A percentile compares a stretch with the other conserved stretches of the same genome.
Evolutionary conservation across 106 monocot species (phyloP).

Genomic region (Gastrodia elata): DNA sequence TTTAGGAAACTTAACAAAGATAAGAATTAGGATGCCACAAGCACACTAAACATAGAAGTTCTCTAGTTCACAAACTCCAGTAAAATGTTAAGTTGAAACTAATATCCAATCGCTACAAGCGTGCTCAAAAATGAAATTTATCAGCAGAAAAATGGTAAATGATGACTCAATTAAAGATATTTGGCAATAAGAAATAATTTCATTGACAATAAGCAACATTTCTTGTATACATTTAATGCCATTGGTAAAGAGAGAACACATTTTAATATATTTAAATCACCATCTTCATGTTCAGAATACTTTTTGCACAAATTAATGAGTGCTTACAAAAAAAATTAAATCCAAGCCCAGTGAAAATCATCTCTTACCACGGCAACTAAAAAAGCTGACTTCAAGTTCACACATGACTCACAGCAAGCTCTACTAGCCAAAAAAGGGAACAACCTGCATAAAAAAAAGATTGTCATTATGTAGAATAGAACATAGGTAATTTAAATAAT

Average conservation of each 20-base stretch:
- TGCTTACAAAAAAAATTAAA: not conserved
- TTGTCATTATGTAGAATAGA: not conserved
- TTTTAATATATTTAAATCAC: not conserved
- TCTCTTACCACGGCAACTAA: slow-evolving; percentile 90
- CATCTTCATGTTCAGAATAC: not conserved
- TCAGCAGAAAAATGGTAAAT: not conserved
- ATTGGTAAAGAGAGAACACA: not conserved
- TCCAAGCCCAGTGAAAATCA: slow-evolving; percentile 7
- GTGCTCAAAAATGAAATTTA: not conserved
- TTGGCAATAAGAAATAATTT: not conserved
- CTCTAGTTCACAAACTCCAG: not conserved
- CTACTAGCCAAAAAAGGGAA: slow-evolving; percentile 91
- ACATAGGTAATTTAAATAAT: not conserved
- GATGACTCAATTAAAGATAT: not conserved
- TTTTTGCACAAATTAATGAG: not conserved
- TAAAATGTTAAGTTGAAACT: not conserved
- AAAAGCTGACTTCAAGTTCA: slow-evolving; percentile 92
- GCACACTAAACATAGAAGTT: not conserved
- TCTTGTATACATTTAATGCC: not conserved
- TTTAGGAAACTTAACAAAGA: not conserved
- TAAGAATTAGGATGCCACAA: slow-evolving; percentile 3
- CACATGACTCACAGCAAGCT: slow-evolving; percentile 97
- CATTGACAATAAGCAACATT: not conserved
- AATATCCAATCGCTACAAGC: not conserved
- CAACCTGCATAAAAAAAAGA: slow-evolving; percentile 50